Base-by-base conservation (phyloP, 768 basidiomycete species). In the Kwoniella bestiolae region DNA sequence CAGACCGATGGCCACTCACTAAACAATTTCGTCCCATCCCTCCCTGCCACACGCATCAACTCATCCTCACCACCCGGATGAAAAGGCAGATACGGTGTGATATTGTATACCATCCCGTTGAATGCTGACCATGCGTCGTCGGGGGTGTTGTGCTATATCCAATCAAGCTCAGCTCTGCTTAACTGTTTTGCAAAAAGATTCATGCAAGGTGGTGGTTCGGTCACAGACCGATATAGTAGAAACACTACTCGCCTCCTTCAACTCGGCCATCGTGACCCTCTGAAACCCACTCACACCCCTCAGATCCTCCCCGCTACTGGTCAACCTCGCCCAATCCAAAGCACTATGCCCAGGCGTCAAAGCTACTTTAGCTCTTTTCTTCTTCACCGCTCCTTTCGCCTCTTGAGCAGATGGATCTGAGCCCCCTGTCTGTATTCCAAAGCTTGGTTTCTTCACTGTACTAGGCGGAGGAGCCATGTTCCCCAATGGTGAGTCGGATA, bases 61-160 rank as follows among this genome's bases (percentile, higher is more conserved):
- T 98, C 92, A 69, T 88, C 89, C 83, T 90, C 93, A 14, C 95
- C 95, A 5, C 95, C 95, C 0, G 95, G 95, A 81, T 98, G 95
- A 74, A 89, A 99, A 2, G 88, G 83, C 5, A 96, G 82, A 81
- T 96, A 99, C 0, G 91, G 87, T 2, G 93, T 94, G 56, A 99
- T 91, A 77, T 97, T 97, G 83, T 99, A 99, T 18, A 99, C 94
- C 78, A 91, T 94, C 60, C 92, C 94, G 71, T 89, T 87, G 83
- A 97, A 88, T 0, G 88, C 89, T 14, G 92, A 86, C 96, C 96
- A 99, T 0, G 92, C 94, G 80, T 99, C 94, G 44, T 89, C 89
- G 35, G 83, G 85, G 56, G 86, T 91, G 60, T 90, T 90, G 79
- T 99, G 95, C 74, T 84, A 76, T 75, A 11, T 3, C 3, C 26